Evolutionary conservation across 192 early-diverging fungal species (phyloP).

Genomic region (Gaertneriomyces semiglobifer): DNA sequence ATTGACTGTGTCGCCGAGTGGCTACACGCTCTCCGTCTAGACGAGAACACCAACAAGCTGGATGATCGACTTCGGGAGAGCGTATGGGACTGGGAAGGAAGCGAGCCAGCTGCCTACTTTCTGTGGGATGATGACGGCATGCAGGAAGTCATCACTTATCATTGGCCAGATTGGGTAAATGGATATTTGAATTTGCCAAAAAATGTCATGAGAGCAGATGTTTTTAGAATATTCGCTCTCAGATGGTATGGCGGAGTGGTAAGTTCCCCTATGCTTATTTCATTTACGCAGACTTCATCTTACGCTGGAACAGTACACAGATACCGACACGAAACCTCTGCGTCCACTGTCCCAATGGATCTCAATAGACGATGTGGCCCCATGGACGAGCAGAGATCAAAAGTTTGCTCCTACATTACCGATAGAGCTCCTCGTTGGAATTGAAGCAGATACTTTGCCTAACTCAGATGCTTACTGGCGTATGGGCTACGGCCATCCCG

Average conservation of each 20-base stretch:
- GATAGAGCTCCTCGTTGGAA: slow-evolving; percentile 17
- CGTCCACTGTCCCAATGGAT: slow-evolving; percentile 25
- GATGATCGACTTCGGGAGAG: not conserved
- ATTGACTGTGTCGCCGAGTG: slow-evolving; percentile 16
- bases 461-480: slow-evolving; percentile 20
- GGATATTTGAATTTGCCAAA: slow-evolving; percentile 4
- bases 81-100: not conserved
- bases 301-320: slow-evolving; percentile 10
- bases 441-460: slow-evolving; percentile 15
- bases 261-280: not conserved
- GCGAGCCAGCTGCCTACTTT: slow-evolving; percentile 12
- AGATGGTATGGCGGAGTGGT: slow-evolving; percentile 22
- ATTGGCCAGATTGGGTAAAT: not conserved
- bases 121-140: slow-evolving; percentile 29
- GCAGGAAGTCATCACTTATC: not conserved
- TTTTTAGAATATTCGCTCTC: slow-evolving; percentile 15
- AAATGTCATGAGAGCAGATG: slow-evolving; percentile 20
- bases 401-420: not conserved
- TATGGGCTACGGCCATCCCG: slow-evolving; percentile 22
- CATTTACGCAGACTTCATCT: not conserved
- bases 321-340: slow-evolving; percentile 21
- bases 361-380: not conserved
- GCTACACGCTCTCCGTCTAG: not conserved
- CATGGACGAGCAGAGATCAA: slow-evolving; percentile 4
- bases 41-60: not conserved